These are phyloP conservation scores for Solanum paucissectum DNA, from an alignment of 257 asterid species.

Conservation along the genomic window DNA sequence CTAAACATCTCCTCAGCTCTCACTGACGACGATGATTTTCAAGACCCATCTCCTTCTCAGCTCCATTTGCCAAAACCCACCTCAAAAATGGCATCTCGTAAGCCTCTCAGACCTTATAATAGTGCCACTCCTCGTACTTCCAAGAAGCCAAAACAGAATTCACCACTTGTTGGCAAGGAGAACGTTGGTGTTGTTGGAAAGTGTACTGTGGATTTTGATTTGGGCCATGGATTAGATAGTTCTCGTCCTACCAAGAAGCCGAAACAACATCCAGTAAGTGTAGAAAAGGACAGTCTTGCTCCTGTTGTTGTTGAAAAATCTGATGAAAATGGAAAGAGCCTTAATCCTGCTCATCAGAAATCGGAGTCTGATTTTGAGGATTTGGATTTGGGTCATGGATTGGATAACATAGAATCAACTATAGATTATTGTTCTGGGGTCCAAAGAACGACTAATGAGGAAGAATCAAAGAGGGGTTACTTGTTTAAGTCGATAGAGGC, in stretches of 20 bases:
- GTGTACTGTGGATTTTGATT: not conserved
- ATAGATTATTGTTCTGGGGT: constrained; percentile 14
- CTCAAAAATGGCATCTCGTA: constrained; percentile 11
- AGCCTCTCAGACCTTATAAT: constrained; percentile 21
- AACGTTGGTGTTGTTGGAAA: constrained; percentile 3
- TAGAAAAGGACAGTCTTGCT: not conserved
- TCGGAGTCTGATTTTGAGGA: constrained; percentile 13
- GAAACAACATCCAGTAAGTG: not conserved
- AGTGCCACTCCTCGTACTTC: constrained; percentile 6
- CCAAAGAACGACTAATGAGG: not conserved
- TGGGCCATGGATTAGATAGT: not conserved
- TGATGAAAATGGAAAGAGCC: not conserved
- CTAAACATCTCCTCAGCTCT: constrained; percentile 9
- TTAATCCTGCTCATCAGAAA: not conserved
- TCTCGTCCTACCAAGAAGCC: not conserved
- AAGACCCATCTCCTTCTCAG: constrained; percentile 39
- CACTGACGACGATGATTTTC: constrained; percentile 56
- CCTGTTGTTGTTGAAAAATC: not conserved
- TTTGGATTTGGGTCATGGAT: constrained; percentile 25
- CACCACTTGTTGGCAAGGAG: constrained; percentile 28
- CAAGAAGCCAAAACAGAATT: constrained; percentile 20
- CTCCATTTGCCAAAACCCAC: constrained; percentile 15
- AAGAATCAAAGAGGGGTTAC: not conserved
- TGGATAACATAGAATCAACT: constrained; percentile 50
- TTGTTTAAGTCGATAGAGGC: constrained; percentile 16